Conservation (phyloP, 108 stramenopile genomes). For the Fragilariopsis cylindrus region DNA sequence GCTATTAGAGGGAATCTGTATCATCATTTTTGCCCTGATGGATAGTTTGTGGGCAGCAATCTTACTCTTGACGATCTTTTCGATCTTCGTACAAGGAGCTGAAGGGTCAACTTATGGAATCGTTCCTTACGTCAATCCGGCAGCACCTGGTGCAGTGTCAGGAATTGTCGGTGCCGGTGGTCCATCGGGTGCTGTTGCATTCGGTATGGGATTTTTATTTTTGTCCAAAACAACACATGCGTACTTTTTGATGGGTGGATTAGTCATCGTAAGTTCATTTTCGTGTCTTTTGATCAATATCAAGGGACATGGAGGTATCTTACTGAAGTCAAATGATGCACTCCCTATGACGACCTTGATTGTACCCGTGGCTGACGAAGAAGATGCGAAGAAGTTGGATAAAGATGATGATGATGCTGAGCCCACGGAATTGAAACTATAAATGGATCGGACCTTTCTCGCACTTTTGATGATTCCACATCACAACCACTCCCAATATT, state of each 20-base stretch:
- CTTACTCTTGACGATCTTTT: slow-evolving; percentile 59
- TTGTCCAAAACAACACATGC: slow-evolving; percentile 45
- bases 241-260: slow-evolving; percentile 67
- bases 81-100: slow-evolving; percentile 76
- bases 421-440: too few species aligned
- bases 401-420: too few species aligned
- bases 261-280: slow-evolving; percentile 46
- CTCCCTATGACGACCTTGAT: too few species aligned
- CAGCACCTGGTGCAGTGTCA: slow-evolving; percentile 67
- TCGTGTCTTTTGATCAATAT: slow-evolving; percentile 50
- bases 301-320: slow-evolving; percentile 52
- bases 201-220: slow-evolving; percentile 55
- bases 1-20: slow-evolving; percentile 67
- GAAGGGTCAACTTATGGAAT: slow-evolving; percentile 78
- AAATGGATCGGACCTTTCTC: too few species aligned
- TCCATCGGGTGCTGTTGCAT: slow-evolving; percentile 71
- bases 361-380: too few species aligned
- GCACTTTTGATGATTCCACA: too few species aligned
- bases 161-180: slow-evolving; percentile 86
- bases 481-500: too few species aligned
- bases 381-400: too few species aligned
- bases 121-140: slow-evolving; percentile 75
- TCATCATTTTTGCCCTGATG: slow-evolving; percentile 60
- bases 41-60: slow-evolving; percentile 65
- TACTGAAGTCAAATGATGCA: neutral